Evolutionary conservation across 306 rosid species (phyloP).

Genomic region (Acacia acuminata): DNA sequence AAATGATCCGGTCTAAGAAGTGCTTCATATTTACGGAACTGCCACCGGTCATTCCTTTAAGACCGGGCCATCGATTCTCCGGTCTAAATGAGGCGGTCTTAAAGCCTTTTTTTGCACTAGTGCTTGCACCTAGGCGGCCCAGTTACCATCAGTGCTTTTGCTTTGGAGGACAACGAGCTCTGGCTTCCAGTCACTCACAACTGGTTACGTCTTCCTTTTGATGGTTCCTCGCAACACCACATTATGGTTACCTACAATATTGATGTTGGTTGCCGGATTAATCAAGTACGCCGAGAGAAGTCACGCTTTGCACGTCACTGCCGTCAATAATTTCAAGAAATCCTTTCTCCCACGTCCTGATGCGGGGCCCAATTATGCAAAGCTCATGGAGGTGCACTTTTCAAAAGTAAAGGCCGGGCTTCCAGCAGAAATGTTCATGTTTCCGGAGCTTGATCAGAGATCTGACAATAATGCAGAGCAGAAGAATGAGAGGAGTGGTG

Average conservation of each 20-base stretch:
- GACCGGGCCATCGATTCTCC: no score
- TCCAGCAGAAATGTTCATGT: neutral
- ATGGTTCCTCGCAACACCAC: neutral
- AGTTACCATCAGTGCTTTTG: neutral
- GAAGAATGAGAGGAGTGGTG: no score
- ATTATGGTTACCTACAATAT: neutral
- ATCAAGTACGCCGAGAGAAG: constrained; percentile 26
- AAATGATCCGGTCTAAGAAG: no score
- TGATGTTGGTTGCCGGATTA: neutral
- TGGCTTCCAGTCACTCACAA: neutral
- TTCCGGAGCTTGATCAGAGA: neutral
- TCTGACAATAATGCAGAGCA: no score
- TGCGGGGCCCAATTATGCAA: constrained; percentile 37
- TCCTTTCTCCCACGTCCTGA: constrained; percentile 32
- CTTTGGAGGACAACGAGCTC: constrained; percentile 14
- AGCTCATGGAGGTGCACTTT: constrained; percentile 34
- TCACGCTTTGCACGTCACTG: neutral
- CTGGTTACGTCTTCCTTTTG: neutral
- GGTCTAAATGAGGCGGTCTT: no score
- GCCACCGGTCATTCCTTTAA: no score
- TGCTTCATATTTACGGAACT: no score
- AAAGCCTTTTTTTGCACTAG: no score
- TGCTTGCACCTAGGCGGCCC: constrained; percentile 6
- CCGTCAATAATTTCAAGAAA: constrained; percentile 27
- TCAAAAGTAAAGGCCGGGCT: neutral